Evolutionary conservation across 805 yeast genomes (phyloP).

Genomic region (Starmerella gropengiesseri): DNA sequence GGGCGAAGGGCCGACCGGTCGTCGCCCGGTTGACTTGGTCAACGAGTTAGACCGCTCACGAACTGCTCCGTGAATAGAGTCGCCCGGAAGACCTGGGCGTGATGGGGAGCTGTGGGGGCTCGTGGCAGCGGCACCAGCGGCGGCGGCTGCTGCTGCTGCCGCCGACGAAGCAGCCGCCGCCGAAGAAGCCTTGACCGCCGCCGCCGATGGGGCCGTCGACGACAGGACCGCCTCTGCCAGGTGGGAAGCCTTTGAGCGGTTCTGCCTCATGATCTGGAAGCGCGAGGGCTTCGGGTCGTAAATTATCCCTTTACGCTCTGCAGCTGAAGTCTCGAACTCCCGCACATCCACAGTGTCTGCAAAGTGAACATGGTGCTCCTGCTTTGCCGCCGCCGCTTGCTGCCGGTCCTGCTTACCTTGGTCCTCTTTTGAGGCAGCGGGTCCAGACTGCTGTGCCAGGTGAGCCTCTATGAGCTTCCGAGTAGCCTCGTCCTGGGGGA

Average conservation of each 20-base stretch:
- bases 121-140: slow-evolving; percentile 11
- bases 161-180: slow-evolving; percentile 13
- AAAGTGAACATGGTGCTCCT: slow-evolving; percentile 22
- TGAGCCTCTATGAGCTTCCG: slow-evolving; percentile 15
- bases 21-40: too few species aligned
- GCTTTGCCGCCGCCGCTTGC: too few species aligned
- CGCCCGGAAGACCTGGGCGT: background rate
- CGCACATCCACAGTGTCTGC: slow-evolving; percentile 22
- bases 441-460: slow-evolving; percentile 10
- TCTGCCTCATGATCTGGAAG: slow-evolving; percentile 23
- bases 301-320: slow-evolving; percentile 19
- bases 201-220: slow-evolving; percentile 7
- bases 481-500: slow-evolving; percentile 26
- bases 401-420: too few species aligned
- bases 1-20: too few species aligned
- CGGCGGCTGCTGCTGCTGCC: slow-evolving; percentile 13
- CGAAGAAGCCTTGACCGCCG: background rate
- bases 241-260: too few species aligned
- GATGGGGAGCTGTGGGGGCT: background rate
- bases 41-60: slow-evolving; percentile 1
- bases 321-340: slow-evolving; percentile 23
- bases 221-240: too few species aligned
- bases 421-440: too few species aligned
- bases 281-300: slow-evolving; percentile 25
- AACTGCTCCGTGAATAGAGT: background rate